These are phyloP conservation scores for Aspergillus cejpii DNA, from an alignment of 2,329 filamentous ascomycete genomes.

Conservation along the genomic window DNA sequence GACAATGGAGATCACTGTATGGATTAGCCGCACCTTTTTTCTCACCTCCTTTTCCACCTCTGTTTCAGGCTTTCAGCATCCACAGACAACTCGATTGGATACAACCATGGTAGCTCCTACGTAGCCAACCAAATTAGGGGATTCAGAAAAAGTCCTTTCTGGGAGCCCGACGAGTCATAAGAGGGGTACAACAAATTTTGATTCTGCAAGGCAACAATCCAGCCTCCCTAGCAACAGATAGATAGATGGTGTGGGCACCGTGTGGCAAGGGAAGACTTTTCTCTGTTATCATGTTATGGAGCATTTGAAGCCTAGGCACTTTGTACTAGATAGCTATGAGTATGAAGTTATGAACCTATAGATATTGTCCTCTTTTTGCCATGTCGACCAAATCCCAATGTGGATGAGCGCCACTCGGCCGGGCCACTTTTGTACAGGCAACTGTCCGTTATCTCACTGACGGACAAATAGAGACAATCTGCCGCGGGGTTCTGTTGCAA, in stretches of 20 bases:
- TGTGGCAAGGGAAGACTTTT: neutral
- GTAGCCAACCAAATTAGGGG: neutral
- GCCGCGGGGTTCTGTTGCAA: constrained; percentile 23
- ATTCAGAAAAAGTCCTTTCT: neutral
- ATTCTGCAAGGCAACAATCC: neutral
- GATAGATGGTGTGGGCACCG: too few species aligned
- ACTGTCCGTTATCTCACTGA: constrained; percentile 2
- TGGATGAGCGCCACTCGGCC: constrained; percentile 16
- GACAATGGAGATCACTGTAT: neutral
- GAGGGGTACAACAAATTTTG: neutral
- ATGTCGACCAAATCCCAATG: constrained; percentile 7
- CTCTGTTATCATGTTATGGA: neutral
- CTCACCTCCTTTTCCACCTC: constrained; percentile 9
- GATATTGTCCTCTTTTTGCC: neutral
- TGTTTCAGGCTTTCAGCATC: neutral
- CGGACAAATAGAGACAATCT: constrained; percentile 13
- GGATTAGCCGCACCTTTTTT: constrained; percentile 1
- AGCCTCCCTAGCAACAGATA: neutral
- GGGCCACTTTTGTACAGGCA: constrained; percentile 9
- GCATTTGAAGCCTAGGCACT: neutral
- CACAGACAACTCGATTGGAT: constrained; percentile 1
- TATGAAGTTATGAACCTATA: too few species aligned
- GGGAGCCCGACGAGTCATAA: neutral
- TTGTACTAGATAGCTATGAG: too few species aligned
- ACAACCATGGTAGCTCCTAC: constrained; percentile 11